Base-by-base conservation (phyloP, 2,329 filamentous ascomycete species). In the Aureobasidium sp. region DNA sequence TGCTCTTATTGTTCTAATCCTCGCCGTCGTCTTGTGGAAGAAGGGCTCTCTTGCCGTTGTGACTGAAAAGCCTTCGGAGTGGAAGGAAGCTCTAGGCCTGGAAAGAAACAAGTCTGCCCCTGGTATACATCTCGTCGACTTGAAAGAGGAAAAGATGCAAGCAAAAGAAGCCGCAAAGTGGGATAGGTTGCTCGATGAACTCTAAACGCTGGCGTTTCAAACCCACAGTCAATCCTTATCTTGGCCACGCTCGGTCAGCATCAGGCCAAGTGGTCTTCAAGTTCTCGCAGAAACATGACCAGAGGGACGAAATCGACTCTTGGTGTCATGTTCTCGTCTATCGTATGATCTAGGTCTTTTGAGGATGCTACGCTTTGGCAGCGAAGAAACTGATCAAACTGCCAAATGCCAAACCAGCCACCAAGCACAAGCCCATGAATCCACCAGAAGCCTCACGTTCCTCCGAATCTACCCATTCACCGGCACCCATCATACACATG, bases 341-440 rank as follows among this genome's bases (percentile, higher is more conserved):
- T n/a, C n/a, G n/a, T n/a, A n/a, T n/a, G n/a, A n/a, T n/a, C 12
- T 12, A 29, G 27, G 12, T 6, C 12, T 12, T 29, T 11, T 35
- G n/a, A n/a, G n/a, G n/a, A n/a, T n/a, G n/a, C 48, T 51, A 64
- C 17, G 57, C 59, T 5, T 62, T 61, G 45, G 84, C 79, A 57
- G 81, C 81, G 8, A 83, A 76, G 69, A 97, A 98, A 67, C 90
- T 97, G 66, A 94, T 68, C 62, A 97, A 69, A 70, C 91, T 97
- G n/a, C 93, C 93, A 21, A 78, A 76, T 2, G 89, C 81, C 69
- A 97, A 71, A 0, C 93, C 93, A 4, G 80, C 81, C 16, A 96
- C 88, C n/a, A 97, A 79, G 67, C 85, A 89, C 58, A 96, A 69
- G 3, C 87, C 86, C 93, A 98, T 97, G 67, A 97, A 97, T 1